Percentiles rank a stretch among this genome's conserved stretches.
Conservation (phyloP, 2,329 filamentous ascomycete species). For the Macroventuria anomochaeta region DNA sequence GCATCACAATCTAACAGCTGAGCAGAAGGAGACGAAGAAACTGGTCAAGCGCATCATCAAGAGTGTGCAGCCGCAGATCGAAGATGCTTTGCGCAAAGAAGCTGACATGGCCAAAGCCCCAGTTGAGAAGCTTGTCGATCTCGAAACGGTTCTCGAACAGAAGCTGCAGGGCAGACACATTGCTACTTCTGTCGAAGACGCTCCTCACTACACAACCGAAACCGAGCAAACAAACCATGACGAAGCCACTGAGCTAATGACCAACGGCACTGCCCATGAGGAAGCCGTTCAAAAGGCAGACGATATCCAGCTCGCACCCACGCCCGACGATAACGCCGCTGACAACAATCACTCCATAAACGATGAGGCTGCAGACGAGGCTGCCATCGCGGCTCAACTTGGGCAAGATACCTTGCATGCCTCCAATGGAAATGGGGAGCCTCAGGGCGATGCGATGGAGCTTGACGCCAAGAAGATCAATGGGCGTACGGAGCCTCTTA, state of each 20-base stretch:
- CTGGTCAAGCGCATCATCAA: constrained; percentile 91
- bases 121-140: constrained; percentile 73
- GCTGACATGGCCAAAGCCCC: constrained; percentile 77
- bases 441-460: constrained; percentile 28
- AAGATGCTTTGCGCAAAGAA: constrained; percentile 78
- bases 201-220: constrained; percentile 34
- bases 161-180: constrained; percentile 63
- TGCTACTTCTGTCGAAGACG: constrained; percentile 29
- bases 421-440: constrained; percentile 22
- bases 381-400: constrained; percentile 45
- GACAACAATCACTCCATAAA: constrained; percentile 35
- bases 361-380: constrained; percentile 46
- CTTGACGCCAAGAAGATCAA: constrained; percentile 26
- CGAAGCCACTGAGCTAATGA: constrained; percentile 17
- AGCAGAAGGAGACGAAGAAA: constrained; percentile 81
- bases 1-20: constrained; percentile 56
- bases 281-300: constrained; percentile 27
- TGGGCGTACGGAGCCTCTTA: constrained; percentile 59
- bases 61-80: constrained; percentile 76
- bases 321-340: constrained; percentile 43
- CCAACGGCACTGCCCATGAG: constrained; percentile 23
- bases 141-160: constrained; percentile 75
- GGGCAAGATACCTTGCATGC: constrained; percentile 38
- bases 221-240: constrained; percentile 17
- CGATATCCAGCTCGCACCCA: constrained; percentile 41